A percentile compares a stretch with the other conserved stretches of the same genome.
These are phyloP conservation scores for Periconia macrospinosa DNA, from an alignment of 2,329 filamentous ascomycete genomes.

Conservation along the genomic window DNA sequence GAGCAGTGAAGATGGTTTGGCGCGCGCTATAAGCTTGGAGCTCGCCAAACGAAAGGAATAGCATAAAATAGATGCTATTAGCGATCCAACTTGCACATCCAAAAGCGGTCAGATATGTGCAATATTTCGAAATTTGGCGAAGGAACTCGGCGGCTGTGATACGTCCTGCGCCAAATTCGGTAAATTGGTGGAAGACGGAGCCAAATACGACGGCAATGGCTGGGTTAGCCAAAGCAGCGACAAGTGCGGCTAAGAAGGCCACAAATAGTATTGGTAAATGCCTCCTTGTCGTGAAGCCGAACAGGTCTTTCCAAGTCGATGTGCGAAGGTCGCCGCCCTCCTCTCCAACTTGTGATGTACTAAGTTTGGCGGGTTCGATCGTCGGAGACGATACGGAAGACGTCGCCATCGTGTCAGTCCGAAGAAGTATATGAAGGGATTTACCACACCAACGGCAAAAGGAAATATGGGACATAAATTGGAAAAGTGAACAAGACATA, in stretches of 20 bases:
- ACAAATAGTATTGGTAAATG: conserved; percentile 60
- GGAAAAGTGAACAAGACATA: background rate
- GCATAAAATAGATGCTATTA: conserved; percentile 66
- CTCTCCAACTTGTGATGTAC: conserved; percentile 13
- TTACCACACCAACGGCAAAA: background rate
- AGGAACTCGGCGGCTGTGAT: conserved; percentile 57
- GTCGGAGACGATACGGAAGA: conserved; percentile 11
- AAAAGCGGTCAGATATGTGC: conserved; percentile 64
- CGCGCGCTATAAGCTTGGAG: conserved; percentile 71
- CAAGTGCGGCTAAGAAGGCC: conserved; percentile 59
- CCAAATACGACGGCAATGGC: conserved; percentile 72
- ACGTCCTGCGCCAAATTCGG: conserved; percentile 62
- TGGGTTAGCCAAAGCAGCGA: conserved; percentile 66
- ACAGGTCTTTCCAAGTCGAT: conserved; percentile 61
- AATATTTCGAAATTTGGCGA: conserved; percentile 60
- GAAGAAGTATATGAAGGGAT: background rate
- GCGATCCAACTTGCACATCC: conserved; percentile 68
- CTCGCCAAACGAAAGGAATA: conserved; percentile 81
- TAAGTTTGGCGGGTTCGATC: conserved; percentile 16
- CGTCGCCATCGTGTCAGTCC: conserved; percentile 15
- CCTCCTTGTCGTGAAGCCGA: conserved; percentile 68
- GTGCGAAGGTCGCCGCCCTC: conserved; percentile 22
- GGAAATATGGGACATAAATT: background rate
- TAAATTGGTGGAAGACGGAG: conserved; percentile 71
- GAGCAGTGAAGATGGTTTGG: conserved; percentile 63